Evolutionary conservation across 441 rosid species (phyloP).

Genomic region (Erodium moschatum): DNA sequence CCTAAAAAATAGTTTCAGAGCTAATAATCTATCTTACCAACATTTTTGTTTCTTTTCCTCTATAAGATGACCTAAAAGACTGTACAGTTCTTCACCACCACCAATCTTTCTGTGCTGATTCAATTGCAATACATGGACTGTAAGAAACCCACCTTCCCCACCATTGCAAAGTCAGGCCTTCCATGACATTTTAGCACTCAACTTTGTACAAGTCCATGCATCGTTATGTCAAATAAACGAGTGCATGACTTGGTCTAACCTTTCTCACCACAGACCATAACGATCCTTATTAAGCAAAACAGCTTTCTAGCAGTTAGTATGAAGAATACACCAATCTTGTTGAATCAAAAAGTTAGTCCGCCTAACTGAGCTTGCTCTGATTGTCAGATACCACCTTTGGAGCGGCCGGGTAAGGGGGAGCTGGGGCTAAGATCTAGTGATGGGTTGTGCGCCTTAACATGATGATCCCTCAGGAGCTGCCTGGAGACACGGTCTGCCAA

Average conservation of each 20-base stretch:
- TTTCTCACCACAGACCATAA: conserved; percentile 20
- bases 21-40: conserved; percentile 16
- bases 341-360: conserved; percentile 13
- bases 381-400: conserved; percentile 22
- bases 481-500: conserved; percentile 58
- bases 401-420: conserved; percentile 35
- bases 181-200: conserved; percentile 21
- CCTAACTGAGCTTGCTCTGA: too few relatives aligned
- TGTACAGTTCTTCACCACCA: conserved; percentile 24
- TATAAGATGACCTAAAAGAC: conserved; percentile 26
- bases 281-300: conserved; percentile 20
- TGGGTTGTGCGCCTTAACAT: conserved; percentile 30
- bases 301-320: conserved; percentile 23
- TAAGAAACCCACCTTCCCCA: conserved; percentile 13
- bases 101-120: conserved; percentile 8
- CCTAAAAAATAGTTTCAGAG: conserved; percentile 24
- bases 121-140: conserved; percentile 18
- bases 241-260: conserved; percentile 10
- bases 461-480: conserved; percentile 43
- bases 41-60: conserved; percentile 18
- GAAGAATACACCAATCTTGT: conserved; percentile 20
- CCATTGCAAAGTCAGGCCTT: background rate
- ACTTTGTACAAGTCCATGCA: conserved; percentile 26
- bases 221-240: background rate
- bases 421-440: conserved; percentile 45